phyloP scores from a whole-genome alignment of 208 protist species.

The Phytomonas serpens region DNA sequence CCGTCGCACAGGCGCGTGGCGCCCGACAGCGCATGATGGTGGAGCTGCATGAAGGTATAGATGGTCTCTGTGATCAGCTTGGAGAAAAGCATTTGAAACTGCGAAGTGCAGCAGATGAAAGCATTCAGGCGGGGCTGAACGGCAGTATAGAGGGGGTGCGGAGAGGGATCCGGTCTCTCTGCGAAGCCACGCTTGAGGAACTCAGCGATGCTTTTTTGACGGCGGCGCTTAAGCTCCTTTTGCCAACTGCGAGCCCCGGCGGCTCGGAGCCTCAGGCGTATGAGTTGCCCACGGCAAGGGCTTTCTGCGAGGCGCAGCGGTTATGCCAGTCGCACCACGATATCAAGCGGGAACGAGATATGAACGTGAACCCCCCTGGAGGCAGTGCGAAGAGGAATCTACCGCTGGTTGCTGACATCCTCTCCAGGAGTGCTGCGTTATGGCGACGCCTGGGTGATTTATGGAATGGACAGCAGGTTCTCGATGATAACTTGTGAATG shows the following conservation, averaged over 20 bases:
- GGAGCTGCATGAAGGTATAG: constrained; percentile 22
- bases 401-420: too few species aligned
- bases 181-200: constrained; percentile 13
- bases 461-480: too few species aligned
- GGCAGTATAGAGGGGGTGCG: constrained; percentile 8
- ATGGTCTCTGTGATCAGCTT: constrained; percentile 16
- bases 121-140: neutral
- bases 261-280: neutral
- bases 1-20: neutral
- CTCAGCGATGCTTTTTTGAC: constrained; percentile 14
- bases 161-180: constrained; percentile 15
- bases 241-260: constrained; percentile 1
- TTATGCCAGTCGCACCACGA: too few species aligned
- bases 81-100: constrained; percentile 2
- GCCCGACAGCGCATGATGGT: constrained; percentile 19
- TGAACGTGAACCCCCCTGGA: too few species aligned
- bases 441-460: too few species aligned
- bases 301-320: constrained; percentile 20
- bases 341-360: too few species aligned
- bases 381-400: too few species aligned
- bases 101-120: neutral
- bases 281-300: constrained; percentile 13
- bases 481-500: too few species aligned
- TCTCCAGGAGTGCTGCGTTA: too few species aligned
- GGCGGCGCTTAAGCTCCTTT: constrained; percentile 13